Conservation (phyloP, 176 grass and related monocot species). For the Oryza coarctata region DNA sequence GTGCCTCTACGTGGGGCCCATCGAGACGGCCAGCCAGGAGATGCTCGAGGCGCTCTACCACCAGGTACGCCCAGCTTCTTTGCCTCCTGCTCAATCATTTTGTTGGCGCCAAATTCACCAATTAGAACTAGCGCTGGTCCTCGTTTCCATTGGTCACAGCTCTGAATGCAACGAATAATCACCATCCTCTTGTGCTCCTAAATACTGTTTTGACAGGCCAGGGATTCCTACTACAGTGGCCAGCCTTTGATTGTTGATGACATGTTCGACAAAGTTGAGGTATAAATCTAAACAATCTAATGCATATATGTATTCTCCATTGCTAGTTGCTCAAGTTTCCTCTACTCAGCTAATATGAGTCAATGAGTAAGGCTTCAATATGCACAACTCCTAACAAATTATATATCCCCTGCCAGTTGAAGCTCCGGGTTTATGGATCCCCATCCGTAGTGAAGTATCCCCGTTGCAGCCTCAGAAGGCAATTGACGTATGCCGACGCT, state of each 20-base stretch:
- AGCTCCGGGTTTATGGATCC: constrained; percentile 86
- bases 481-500: constrained; percentile 79
- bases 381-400: background rate
- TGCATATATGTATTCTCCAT: background rate
- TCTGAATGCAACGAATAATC: background rate
- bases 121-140: no score
- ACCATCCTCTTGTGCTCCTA: background rate
- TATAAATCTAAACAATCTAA: background rate
- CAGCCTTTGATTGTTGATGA: constrained; percentile 88
- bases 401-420: constrained; percentile 43
- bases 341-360: background rate
- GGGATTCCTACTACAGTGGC: constrained; percentile 94
- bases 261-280: constrained; percentile 99
- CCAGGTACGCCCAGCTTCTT: constrained; percentile 42
- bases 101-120: no score
- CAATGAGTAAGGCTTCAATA: background rate
- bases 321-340: background rate
- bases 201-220: constrained; percentile 46
- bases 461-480: constrained; percentile 81
- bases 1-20: constrained; percentile 87
- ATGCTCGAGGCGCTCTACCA: constrained; percentile 89
- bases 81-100: background rate
- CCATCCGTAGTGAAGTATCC: constrained; percentile 91
- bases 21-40: constrained; percentile 96
- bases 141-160: no score